phyloP scores from a whole-genome alignment of 2,329 filamentous ascomycete species.

The Sporothrix schenckii region DNA sequence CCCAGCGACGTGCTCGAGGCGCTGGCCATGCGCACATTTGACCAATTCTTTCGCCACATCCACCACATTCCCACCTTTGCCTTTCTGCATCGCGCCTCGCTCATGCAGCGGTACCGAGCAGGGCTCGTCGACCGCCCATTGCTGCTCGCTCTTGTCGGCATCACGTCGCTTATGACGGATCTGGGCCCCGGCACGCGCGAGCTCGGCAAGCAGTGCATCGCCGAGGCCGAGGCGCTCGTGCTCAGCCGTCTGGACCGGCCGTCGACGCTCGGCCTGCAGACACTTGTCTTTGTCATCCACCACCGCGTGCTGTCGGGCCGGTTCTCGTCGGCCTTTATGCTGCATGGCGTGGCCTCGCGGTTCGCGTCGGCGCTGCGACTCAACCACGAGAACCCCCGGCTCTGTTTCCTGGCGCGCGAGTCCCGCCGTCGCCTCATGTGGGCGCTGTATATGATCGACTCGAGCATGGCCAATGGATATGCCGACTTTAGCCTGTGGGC shows the following conservation, averaged over 20 bases:
- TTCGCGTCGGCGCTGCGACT: constrained; percentile 55
- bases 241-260: constrained; percentile 58
- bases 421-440: constrained; percentile 53
- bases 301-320: constrained; percentile 52
- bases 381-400: constrained; percentile 52
- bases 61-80: constrained; percentile 63
- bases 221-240: constrained; percentile 58
- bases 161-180: constrained; percentile 60
- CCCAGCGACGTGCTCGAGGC: constrained; percentile 52
- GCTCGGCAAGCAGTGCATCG: constrained; percentile 58
- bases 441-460: constrained; percentile 54
- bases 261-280: constrained; percentile 59
- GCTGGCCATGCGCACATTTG: constrained; percentile 57
- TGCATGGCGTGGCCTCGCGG: constrained; percentile 51
- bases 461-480: constrained; percentile 52
- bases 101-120: constrained; percentile 62
- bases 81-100: constrained; percentile 61
- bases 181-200: constrained; percentile 56
- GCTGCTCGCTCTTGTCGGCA: constrained; percentile 58
- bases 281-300: constrained; percentile 52
- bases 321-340: constrained; percentile 54
- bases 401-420: constrained; percentile 51
- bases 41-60: constrained; percentile 61
- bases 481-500: constrained; percentile 53
- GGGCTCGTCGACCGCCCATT: constrained; percentile 59